A percentile compares a stretch with the other conserved stretches of the same genome.
Conservation (phyloP, 495 filamentous ascomycete species). For the Hypomontagnella monticulosa region DNA sequence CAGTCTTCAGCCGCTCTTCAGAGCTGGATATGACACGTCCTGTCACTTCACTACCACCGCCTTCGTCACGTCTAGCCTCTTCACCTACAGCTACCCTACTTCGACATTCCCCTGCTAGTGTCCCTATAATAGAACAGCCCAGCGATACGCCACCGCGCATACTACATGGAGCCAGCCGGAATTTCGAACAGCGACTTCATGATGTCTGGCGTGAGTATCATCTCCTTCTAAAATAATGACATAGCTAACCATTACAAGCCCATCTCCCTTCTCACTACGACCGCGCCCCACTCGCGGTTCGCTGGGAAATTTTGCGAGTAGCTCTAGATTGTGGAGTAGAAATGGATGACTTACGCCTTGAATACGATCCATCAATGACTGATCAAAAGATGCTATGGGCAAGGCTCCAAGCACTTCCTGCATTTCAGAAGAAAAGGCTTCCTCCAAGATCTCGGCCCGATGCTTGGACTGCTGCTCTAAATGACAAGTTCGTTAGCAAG, state of each 20-base stretch:
- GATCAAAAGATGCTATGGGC: constrained; percentile 48
- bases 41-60: constrained; percentile 8
- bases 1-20: background rate
- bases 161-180: background rate
- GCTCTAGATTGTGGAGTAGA: constrained; percentile 54
- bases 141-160: background rate
- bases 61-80: background rate
- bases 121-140: constrained; percentile 6
- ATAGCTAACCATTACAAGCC: constrained; percentile 43
- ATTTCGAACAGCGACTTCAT: constrained; percentile 33
- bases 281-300: constrained; percentile 52
- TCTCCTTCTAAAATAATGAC: background rate
- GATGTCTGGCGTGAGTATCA: constrained; percentile 44
- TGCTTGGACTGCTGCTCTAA: constrained; percentile 51
- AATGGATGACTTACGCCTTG: constrained; percentile 41
- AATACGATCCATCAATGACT: constrained; percentile 51
- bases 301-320: constrained; percentile 58
- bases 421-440: constrained; percentile 52
- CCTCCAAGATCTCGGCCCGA: constrained; percentile 51
- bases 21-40: constrained; percentile 8
- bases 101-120: background rate
- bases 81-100: background rate
- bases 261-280: constrained; percentile 49
- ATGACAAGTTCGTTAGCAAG: constrained; percentile 43
- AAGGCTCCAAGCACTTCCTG: constrained; percentile 42